Percentiles rank a stretch among this genome's conserved stretches.
Evolutionary conservation across 305 asterid species (phyloP).

Genomic region (Fraxinus nigra): DNA sequence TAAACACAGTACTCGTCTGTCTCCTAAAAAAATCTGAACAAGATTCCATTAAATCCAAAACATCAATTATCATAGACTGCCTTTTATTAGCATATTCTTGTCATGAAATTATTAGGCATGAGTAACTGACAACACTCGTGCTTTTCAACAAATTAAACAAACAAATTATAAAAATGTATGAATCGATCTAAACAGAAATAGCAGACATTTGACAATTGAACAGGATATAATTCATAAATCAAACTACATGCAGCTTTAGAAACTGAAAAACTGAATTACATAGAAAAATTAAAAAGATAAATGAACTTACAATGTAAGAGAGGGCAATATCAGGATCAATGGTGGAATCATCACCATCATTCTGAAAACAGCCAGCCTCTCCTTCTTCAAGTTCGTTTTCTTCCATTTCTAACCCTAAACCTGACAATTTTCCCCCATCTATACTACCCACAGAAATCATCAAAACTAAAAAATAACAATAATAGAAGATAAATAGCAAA

Average conservation of each 20-base stretch:
- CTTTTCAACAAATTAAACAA: slow-evolving; percentile 13
- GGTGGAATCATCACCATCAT: slow-evolving; percentile 51
- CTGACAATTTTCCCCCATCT: slow-evolving; percentile 75
- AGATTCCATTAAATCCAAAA: slow-evolving; percentile 9
- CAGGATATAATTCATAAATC: neutral
- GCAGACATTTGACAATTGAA: slow-evolving; percentile 14
- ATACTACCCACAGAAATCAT: slow-evolving; percentile 81
- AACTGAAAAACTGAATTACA: slow-evolving; percentile 15
- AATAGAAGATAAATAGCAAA: slow-evolving; percentile 5
- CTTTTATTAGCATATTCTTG: neutral
- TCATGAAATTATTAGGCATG: neutral
- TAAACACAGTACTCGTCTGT: slow-evolving; percentile 5
- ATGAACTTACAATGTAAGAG: slow-evolving; percentile 79
- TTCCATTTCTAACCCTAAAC: slow-evolving; percentile 59
- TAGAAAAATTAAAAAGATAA: neutral
- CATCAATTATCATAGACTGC: slow-evolving; percentile 16
- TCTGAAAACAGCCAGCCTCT: slow-evolving; percentile 57
- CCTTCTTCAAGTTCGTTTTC: slow-evolving; percentile 96
- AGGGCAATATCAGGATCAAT: slow-evolving; percentile 95
- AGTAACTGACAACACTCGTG: slow-evolving; percentile 24
- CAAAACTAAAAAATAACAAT: slow-evolving; percentile 21
- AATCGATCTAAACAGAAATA: slow-evolving; percentile 2
- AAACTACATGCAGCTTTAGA: slow-evolving; percentile 14
- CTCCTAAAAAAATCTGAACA: slow-evolving; percentile 13
- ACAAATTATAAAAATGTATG: slow-evolving; percentile 12